Conservation (phyloP, 225 moss, liverwort and hornwort species). For the Pleurozium schreberi region DNA sequence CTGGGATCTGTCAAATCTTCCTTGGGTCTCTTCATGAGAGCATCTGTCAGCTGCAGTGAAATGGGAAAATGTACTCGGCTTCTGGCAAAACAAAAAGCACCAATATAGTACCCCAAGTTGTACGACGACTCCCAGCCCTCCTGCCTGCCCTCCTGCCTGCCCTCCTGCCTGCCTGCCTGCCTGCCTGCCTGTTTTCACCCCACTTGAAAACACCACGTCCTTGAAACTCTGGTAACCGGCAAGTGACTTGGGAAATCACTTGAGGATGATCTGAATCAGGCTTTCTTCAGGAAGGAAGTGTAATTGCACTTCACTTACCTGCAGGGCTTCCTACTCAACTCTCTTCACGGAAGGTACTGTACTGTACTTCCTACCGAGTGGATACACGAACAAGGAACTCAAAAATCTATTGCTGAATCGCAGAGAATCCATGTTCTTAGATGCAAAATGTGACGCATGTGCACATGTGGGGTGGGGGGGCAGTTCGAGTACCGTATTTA, state of each 20-base stretch:
- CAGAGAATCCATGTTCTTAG: not conserved
- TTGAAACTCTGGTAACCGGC: not conserved
- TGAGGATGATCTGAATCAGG: not conserved
- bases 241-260: not conserved
- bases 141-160: too few relatives aligned
- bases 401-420: not conserved
- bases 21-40: constrained; percentile 34
- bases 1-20: constrained; percentile 28
- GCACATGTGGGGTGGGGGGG: not conserved
- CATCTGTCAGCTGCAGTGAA: constrained; percentile 34
- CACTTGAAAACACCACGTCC: not conserved
- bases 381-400: not conserved
- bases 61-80: not conserved
- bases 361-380: not conserved
- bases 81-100: not conserved
- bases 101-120: not conserved
- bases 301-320: not conserved
- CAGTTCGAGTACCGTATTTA: not conserved
- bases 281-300: not conserved
- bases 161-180: too few relatives aligned
- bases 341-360: not conserved
- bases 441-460: not conserved
- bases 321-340: not conserved
- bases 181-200: not conserved
- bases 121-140: too few relatives aligned